Percentiles rank a stretch among this genome's conserved stretches.
Evolutionary conservation across 768 basidiomycete species (phyloP).

Genomic region (Suillus americanus): DNA sequence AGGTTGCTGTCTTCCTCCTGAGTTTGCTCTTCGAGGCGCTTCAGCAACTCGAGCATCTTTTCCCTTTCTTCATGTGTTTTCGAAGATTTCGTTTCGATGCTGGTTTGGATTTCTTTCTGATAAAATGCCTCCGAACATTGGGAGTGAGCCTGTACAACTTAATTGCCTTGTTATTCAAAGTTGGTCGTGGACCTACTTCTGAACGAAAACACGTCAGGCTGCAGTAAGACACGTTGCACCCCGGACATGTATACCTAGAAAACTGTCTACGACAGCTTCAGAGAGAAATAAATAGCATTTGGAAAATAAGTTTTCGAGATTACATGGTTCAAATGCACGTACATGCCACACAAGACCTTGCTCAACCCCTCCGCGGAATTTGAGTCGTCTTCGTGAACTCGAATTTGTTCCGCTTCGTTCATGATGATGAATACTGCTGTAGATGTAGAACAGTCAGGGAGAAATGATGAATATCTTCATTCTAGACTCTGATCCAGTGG

Average conservation of each 20-base stretch:
- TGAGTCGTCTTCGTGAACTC: conserved; percentile 3
- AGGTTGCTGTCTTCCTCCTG: conserved; percentile 37
- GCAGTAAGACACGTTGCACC: conserved; percentile 81
- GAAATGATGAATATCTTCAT: not conserved
- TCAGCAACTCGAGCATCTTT: conserved; percentile 69
- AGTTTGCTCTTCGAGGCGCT: conserved; percentile 67
- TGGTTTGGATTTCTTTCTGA: conserved; percentile 65
- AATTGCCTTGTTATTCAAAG: not conserved
- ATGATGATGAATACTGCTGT: conserved; percentile 8
- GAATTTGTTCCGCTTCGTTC: conserved; percentile 14
- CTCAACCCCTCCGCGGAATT: not conserved
- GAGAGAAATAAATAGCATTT: not conserved
- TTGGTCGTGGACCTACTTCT: conserved; percentile 42
- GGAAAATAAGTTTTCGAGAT: conserved; percentile 6
- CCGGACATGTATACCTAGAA: conserved; percentile 79
- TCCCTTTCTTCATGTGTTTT: conserved; percentile 56
- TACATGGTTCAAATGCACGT: conserved; percentile 19
- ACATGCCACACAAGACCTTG: conserved; percentile 46
- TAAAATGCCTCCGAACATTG: conserved; percentile 85
- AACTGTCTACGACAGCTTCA: conserved; percentile 72
- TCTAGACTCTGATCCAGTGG: not conserved
- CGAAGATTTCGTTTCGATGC: conserved; percentile 56
- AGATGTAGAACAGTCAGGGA: not conserved
- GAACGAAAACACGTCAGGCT: conserved; percentile 79
- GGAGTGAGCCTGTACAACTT: conserved; percentile 48